A percentile compares a stretch with the other conserved stretches of the same genome.
These are phyloP conservation scores for Arabidopsis lyrata DNA, from an alignment of 441 rosid species.

Conservation along the genomic window DNA sequence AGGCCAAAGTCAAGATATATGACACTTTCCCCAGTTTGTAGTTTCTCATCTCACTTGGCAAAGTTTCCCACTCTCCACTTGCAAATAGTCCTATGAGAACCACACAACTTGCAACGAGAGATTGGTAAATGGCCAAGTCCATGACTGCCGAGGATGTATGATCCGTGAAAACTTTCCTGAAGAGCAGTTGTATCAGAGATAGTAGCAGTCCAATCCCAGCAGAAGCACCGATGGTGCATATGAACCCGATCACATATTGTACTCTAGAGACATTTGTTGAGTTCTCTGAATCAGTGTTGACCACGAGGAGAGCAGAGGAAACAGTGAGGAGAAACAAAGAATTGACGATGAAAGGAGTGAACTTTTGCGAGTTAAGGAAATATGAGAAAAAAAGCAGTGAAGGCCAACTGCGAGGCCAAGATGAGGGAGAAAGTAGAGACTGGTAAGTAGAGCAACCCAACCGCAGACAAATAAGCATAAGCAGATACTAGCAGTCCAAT, in stretches of 20 bases:
- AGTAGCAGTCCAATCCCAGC: conserved; percentile 44
- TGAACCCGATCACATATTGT: conserved; percentile 41
- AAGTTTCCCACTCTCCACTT: conserved; percentile 48
- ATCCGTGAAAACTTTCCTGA: conserved; percentile 38
- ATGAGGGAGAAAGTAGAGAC: conserved; percentile 58
- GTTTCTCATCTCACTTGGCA: conserved; percentile 45
- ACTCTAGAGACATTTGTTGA: conserved; percentile 26
- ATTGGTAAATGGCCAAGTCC: conserved; percentile 45
- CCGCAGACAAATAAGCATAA: conserved; percentile 45
- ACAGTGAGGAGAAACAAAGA: conserved; percentile 52
- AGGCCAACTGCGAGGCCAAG: conserved; percentile 51
- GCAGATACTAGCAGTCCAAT: conserved; percentile 51
- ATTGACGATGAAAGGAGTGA: conserved; percentile 53
- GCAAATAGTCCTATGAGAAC: conserved; percentile 48
- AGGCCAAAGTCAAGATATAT: conserved; percentile 44
- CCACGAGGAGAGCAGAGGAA: conserved; percentile 44
- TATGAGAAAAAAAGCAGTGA: conserved; percentile 45
- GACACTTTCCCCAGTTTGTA: conserved; percentile 45
- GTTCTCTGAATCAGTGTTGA: conserved; percentile 35
- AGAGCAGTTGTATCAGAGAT: conserved; percentile 45
- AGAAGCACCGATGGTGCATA: conserved; percentile 46
- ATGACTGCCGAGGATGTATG: conserved; percentile 39
- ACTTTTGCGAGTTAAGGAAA: conserved; percentile 53
- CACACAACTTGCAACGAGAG: conserved; percentile 39
- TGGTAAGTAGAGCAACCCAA: conserved; percentile 56